Percentiles rank a stretch among this genome's conserved stretches.
Conservation (phyloP, 2,329 filamentous ascomycete genomes). For the Aspergillus ustus region DNA sequence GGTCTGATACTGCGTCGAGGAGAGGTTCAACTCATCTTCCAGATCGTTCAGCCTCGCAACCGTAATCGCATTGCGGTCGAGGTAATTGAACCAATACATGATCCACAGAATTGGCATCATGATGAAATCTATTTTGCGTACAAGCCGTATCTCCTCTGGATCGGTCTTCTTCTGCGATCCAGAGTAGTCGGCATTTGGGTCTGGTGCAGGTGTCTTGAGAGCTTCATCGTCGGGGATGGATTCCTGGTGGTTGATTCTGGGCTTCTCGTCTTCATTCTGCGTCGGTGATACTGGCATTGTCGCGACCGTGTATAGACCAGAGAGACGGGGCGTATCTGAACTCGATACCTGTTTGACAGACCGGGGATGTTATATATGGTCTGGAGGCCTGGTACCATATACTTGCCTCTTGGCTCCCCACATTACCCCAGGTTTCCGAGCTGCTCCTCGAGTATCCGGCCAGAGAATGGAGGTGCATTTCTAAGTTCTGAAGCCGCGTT, state of each 20-base stretch:
- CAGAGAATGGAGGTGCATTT: too few species aligned
- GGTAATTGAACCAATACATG: conserved; percentile 38
- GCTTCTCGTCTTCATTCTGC: too few species aligned
- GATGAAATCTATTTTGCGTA: conserved; percentile 42
- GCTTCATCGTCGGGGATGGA: not conserved
- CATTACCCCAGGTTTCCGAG: too few species aligned
- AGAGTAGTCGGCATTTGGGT: conserved; percentile 38
- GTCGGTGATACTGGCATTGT: too few species aligned
- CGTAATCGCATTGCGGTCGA: conserved; percentile 39
- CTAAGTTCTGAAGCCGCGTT: too few species aligned
- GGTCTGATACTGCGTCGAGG: conserved; percentile 36
- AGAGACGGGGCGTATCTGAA: too few species aligned
- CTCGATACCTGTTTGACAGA: too few species aligned
- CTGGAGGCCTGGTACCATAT: too few species aligned
- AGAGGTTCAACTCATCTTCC: conserved; percentile 33
- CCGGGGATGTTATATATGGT: too few species aligned
- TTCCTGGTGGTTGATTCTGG: not conserved
- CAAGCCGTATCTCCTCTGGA: conserved; percentile 41
- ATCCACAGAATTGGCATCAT: conserved; percentile 48
- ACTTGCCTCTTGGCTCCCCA: too few species aligned
- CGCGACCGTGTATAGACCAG: too few species aligned
- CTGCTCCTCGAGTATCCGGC: too few species aligned
- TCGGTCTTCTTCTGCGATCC: conserved; percentile 47
- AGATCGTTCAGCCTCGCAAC: conserved; percentile 35
- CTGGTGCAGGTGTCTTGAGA: not conserved